Evolutionary conservation across 2,329 filamentous ascomycete genomes (phyloP).

Genomic region (Aspergillus terreus): DNA sequence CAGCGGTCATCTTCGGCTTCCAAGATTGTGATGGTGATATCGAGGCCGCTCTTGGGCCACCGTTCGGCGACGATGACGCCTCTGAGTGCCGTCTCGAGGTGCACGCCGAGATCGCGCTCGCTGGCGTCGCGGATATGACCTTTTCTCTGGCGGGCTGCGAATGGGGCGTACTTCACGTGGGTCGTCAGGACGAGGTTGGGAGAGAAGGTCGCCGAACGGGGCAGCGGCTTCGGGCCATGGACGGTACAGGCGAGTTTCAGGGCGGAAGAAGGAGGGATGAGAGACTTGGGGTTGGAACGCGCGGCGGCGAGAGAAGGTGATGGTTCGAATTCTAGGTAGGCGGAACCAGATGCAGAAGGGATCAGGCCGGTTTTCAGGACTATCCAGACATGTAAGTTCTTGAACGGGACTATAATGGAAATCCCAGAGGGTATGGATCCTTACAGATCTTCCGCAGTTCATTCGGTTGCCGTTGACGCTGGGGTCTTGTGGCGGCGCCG

Average conservation of each 20-base stretch:
- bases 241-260: slow-evolving; percentile 92
- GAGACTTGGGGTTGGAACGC: slow-evolving; percentile 40
- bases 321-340: slow-evolving; percentile 58
- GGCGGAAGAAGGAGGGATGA: slow-evolving; percentile 58
- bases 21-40: slow-evolving; percentile 86
- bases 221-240: slow-evolving; percentile 86
- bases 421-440: slow-evolving; percentile 24
- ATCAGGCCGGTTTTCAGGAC: slow-evolving; percentile 89
- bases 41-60: slow-evolving; percentile 98
- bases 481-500: slow-evolving; percentile 49
- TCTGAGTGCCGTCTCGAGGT: slow-evolving; percentile 84
- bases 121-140: slow-evolving; percentile 82
- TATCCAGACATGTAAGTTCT: slow-evolving; percentile 37
- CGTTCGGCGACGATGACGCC: slow-evolving; percentile 88
- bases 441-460: slow-evolving; percentile 82
- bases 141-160: slow-evolving; percentile 76
- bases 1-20: slow-evolving; percentile 84
- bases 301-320: slow-evolving; percentile 43
- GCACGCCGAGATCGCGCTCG: slow-evolving; percentile 85
- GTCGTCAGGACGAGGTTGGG: slow-evolving; percentile 88
- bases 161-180: slow-evolving; percentile 94
- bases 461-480: slow-evolving; percentile 61
- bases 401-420: neutral
- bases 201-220: slow-evolving; percentile 84
- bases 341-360: slow-evolving; percentile 88